A percentile compares a stretch with the other conserved stretches of the same genome.
Conservation (phyloP, 2,329 filamentous ascomycete species). For the Ophiocordyceps camponoti-saundersi region DNA sequence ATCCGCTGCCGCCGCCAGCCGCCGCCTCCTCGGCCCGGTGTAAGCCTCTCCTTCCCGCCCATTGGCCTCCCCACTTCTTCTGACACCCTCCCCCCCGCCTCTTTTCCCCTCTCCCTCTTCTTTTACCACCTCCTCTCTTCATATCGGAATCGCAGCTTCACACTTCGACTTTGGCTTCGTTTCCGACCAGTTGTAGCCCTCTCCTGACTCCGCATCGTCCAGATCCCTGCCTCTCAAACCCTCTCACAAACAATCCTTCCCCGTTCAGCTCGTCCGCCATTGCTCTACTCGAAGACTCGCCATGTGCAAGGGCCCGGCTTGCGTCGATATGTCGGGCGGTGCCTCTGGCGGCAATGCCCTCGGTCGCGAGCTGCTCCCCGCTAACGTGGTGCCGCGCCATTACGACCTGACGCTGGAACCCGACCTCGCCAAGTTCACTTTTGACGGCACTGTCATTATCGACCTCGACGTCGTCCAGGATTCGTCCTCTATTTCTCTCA, state of each 20-base stretch:
- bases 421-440: constrained; percentile 74
- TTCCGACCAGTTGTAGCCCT: no score
- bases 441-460: constrained; percentile 69
- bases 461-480: constrained; percentile 78
- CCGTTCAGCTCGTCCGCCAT: constrained; percentile 24
- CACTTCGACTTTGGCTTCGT: not conserved
- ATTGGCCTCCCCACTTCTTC: not conserved
- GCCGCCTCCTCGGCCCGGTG: not conserved
- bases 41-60: not conserved
- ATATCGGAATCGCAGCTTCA: not conserved
- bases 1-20: not conserved
- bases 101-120: not conserved
- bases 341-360: constrained; percentile 9
- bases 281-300: constrained; percentile 59
- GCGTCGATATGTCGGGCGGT: constrained; percentile 16
- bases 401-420: constrained; percentile 88
- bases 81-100: not conserved
- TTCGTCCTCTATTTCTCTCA: constrained; percentile 70
- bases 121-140: not conserved
- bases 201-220: not conserved
- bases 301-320: constrained; percentile 44
- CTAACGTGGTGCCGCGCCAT: constrained; percentile 81
- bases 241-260: not conserved
- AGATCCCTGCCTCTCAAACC: not conserved
- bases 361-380: constrained; percentile 65